Conservation (phyloP, 345 rosid genomes). For the Salix suchowensis region DNA sequence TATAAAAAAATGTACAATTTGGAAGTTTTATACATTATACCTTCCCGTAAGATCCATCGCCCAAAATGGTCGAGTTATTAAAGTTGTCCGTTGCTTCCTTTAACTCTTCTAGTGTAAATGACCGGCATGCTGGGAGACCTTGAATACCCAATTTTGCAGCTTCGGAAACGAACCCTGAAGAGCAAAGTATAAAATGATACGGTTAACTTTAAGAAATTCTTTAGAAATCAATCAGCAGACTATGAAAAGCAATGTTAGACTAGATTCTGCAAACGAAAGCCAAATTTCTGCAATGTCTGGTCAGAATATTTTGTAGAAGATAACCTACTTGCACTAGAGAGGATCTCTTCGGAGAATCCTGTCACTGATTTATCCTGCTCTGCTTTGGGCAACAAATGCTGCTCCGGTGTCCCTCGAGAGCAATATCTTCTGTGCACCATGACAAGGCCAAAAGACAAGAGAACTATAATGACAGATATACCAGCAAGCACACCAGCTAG, state of each 20-base stretch:
- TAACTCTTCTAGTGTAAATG: conserved; percentile 40
- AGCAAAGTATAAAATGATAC: neutral
- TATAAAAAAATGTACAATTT: neutral
- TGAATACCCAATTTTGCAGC: conserved; percentile 28
- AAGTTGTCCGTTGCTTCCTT: conserved; percentile 44
- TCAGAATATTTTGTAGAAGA: neutral
- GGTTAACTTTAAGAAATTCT: neutral
- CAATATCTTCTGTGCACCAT: conserved; percentile 34
- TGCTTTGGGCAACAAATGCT: conserved; percentile 45
- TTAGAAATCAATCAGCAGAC: neutral
- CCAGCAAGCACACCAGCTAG: conserved; percentile 40
- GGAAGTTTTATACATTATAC: conserved; percentile 18
- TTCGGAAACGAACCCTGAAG: conserved; percentile 32
- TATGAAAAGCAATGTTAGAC: neutral
- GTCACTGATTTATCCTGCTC: conserved; percentile 38
- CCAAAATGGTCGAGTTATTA: conserved; percentile 30
- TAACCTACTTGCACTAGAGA: conserved; percentile 56
- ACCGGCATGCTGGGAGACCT: conserved; percentile 32
- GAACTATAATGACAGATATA: conserved; percentile 22
- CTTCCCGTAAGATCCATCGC: conserved; percentile 45
- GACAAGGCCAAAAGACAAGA: conserved; percentile 38
- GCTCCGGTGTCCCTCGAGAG: conserved; percentile 41
- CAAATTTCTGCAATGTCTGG: neutral
- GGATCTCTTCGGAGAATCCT: conserved; percentile 44
- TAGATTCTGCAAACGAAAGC: neutral